Percentiles rank a stretch among this genome's conserved stretches.
phyloP scores from a whole-genome alignment of 805 yeast species.

The Candida cerambycidarum region DNA sequence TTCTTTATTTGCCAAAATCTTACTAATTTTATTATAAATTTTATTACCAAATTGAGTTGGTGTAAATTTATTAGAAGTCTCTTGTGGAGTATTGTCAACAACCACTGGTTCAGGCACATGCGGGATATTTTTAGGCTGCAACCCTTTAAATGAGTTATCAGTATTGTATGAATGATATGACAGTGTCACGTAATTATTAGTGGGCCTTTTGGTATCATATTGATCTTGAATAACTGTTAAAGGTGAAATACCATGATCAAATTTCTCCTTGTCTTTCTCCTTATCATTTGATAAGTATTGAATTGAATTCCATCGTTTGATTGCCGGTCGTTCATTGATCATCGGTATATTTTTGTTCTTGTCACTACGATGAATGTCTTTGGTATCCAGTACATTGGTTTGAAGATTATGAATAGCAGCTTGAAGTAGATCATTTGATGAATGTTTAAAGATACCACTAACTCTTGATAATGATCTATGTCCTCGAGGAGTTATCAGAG shows the following conservation, averaged over 20 bases:
- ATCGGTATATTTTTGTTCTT: constrained; percentile 14
- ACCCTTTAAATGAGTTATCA: constrained; percentile 9
- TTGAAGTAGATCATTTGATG: constrained; percentile 8
- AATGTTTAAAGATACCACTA: not conserved
- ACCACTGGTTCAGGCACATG: not conserved
- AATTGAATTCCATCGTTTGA: constrained; percentile 17
- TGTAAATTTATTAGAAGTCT: not conserved
- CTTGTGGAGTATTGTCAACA: too few species aligned
- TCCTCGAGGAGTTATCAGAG: constrained; percentile 1
- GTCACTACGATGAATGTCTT: not conserved
- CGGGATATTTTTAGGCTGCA: constrained; percentile 3
- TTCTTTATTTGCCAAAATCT: constrained; percentile 5
- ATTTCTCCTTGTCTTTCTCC: not conserved
- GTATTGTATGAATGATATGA: not conserved
- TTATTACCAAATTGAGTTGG: constrained; percentile 10
- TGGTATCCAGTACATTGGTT: constrained; percentile 4
- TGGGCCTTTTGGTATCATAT: constrained; percentile 25
- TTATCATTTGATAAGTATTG: constrained; percentile 11
- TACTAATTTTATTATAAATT: constrained; percentile 19
- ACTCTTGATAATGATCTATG: constrained; percentile 14
- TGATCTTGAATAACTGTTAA: constrained; percentile 27
- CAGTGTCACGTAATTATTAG: constrained; percentile 5
- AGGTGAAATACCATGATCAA: constrained; percentile 23
- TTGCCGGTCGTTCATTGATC: constrained; percentile 13
- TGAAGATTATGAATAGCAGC: constrained; percentile 11